phyloP scores from a whole-genome alignment of 75 land plant species.

The Sequoiadendron giganteum region DNA sequence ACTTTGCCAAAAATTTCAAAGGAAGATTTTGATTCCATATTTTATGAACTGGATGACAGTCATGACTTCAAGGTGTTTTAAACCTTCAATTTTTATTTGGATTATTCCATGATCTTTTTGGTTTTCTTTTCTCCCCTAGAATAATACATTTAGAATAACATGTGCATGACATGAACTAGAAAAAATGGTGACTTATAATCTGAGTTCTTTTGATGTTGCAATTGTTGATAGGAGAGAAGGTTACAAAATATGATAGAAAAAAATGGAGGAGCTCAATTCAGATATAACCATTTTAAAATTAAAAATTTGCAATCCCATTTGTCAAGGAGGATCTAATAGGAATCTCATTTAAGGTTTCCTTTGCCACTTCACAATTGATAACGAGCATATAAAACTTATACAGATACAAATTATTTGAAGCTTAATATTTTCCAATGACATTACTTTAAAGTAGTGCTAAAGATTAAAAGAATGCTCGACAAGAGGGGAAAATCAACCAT shows the following conservation, averaged over 20 bases:
- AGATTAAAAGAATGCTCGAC: background rate
- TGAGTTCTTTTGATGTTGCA: background rate
- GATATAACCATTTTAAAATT: background rate
- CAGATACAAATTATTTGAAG: background rate
- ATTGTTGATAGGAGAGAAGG: background rate
- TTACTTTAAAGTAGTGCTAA: background rate
- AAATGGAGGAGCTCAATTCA: background rate
- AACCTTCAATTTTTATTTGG: background rate
- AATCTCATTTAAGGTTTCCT: background rate
- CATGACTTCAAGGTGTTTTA: slow-evolving; percentile 78
- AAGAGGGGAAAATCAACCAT: background rate
- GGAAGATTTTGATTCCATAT: slow-evolving; percentile 78
- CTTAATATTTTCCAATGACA: background rate
- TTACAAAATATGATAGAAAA: background rate
- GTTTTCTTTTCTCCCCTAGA: background rate
- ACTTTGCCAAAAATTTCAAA: slow-evolving; percentile 72
- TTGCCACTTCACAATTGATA: background rate
- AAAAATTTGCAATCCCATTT: background rate
- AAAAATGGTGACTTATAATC: background rate
- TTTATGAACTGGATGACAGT: slow-evolving; percentile 81
- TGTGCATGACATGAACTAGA: background rate
- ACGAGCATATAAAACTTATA: background rate
- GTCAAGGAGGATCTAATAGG: background rate
- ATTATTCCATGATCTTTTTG: background rate
- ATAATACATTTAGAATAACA: background rate